Evolutionary conservation across 2,329 filamentous ascomycete genomes (phyloP), one percentile per base, ranked within the genome.

Genomic region (Neofusicoccum parvum): DNA sequence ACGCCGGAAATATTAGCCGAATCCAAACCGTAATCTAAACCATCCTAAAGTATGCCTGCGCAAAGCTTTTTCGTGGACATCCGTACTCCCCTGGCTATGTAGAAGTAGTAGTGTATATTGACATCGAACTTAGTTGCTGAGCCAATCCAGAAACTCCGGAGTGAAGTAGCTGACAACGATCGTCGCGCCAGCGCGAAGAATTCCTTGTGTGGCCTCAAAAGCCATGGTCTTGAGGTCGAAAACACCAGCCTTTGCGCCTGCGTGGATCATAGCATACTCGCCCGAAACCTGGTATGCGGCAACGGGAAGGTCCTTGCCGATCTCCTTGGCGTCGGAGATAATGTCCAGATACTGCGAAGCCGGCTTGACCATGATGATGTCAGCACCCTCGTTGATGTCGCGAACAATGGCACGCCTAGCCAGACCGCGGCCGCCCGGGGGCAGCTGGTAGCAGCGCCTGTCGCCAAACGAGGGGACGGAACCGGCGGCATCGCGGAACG

Each of bases 321-420:
- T 86, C 63, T 97, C 93, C 83, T 97, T 98, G 62, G 95, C 95
- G 75, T 99, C 95, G 70, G 92, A 92, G 78, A 99, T 98, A 73
- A 99, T 97, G 79, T 99, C 95, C 51, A 99, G 86, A 77, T 97
- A 99, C 78, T 94, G 92, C 72, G 91, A 91, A 10, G 95, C 95
- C 2, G 95, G 95, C 85, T 99, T 99, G 68, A 99, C 95, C 94
- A 99, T 97, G 80, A 99, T 97, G 71, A 97, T 92, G 74, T 99
- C 95, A 20, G 95, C 95, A 32, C 95, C 95, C 80, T 99, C 95
- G 69, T 85, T 86, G 70, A 99, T 94, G 76, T 99, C 95, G 70
- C 95, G 87, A 46, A 88, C 82, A 69, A 99, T 97, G 56, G 95
- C 95, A 70, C 95, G 88, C 69, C 95, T 88, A 15, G 95, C 95